A percentile compares a stretch with the other conserved stretches of the same genome.
Evolutionary conservation across 2,329 filamentous ascomycete species (phyloP).

Genomic region (Cercospora janseana): DNA sequence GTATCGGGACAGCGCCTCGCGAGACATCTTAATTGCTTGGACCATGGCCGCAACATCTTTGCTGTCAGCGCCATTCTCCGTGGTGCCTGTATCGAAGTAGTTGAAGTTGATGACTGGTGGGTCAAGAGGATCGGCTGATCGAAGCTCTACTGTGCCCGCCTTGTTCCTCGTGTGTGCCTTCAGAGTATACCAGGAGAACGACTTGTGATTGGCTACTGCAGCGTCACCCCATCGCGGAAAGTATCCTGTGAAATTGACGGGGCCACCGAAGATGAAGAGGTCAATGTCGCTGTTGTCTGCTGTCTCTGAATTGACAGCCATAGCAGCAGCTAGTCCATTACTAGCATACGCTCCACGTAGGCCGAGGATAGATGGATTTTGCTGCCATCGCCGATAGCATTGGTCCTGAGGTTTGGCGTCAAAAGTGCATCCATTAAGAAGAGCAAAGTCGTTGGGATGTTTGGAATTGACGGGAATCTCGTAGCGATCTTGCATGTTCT

Average conservation of each 20-base stretch:
- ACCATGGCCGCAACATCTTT: constrained; percentile 56
- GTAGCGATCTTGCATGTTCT: constrained; percentile 62
- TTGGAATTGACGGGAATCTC: constrained; percentile 53
- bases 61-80: constrained; percentile 35
- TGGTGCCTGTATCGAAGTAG: constrained; percentile 54
- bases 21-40: constrained; percentile 36
- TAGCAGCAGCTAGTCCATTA: constrained; percentile 55
- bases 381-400: constrained; percentile 46
- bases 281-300: constrained; percentile 50
- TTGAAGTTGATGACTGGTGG: constrained; percentile 62
- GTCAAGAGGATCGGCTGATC: constrained; percentile 62
- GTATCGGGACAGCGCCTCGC: constrained; percentile 24
- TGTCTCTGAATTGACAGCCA: constrained; percentile 41
- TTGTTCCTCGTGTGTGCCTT: constrained; percentile 65
- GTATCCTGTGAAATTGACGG: constrained; percentile 55
- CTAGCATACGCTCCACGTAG: constrained; percentile 46
- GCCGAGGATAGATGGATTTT: constrained; percentile 38
- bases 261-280: constrained; percentile 56
- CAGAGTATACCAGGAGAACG: constrained; percentile 53
- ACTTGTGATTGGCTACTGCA: constrained; percentile 45
- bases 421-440: constrained; percentile 43
- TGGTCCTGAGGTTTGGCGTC: constrained; percentile 36
- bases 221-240: constrained; percentile 54
- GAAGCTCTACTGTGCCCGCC: constrained; percentile 60
- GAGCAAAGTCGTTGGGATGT: constrained; percentile 38